These are phyloP conservation scores for Diaporthe vaccinii DNA, from an alignment of 2,329 filamentous ascomycete species.

Conservation along the genomic window DNA sequence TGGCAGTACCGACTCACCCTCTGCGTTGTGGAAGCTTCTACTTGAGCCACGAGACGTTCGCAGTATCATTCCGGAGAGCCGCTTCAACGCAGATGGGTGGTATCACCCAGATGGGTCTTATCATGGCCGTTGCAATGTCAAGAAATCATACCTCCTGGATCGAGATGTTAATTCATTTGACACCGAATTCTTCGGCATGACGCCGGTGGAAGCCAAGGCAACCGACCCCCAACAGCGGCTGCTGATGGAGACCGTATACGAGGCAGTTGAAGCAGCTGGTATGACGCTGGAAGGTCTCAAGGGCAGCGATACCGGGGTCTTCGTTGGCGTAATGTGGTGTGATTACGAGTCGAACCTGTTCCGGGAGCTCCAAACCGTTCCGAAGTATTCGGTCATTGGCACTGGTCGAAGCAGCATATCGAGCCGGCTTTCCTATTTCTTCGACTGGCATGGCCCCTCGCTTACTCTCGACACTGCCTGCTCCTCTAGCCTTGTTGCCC, in stretches of 20 bases:
- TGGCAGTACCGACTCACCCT: neutral
- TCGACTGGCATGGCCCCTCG: slow-evolving; percentile 55
- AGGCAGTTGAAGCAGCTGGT: slow-evolving; percentile 47
- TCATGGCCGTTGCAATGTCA: slow-evolving; percentile 46
- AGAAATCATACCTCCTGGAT: slow-evolving; percentile 44
- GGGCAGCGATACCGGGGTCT: slow-evolving; percentile 41
- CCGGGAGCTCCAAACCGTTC: slow-evolving; percentile 44
- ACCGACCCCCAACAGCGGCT: slow-evolving; percentile 56
- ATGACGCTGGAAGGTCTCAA: slow-evolving; percentile 21
- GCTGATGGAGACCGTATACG: slow-evolving; percentile 54
- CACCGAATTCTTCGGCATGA: slow-evolving; percentile 54
- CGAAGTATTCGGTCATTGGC: slow-evolving; percentile 44
- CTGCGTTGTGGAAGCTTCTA: slow-evolving; percentile 29
- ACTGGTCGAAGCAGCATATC: slow-evolving; percentile 47
- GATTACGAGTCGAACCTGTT: slow-evolving; percentile 44
- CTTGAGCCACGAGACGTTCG: slow-evolving; percentile 23
- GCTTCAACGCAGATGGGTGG: slow-evolving; percentile 42
- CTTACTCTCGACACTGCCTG: slow-evolving; percentile 61
- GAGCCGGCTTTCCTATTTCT: slow-evolving; percentile 56
- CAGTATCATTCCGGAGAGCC: slow-evolving; percentile 12
- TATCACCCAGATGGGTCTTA: slow-evolving; percentile 42
- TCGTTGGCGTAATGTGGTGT: slow-evolving; percentile 44
- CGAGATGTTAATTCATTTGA: slow-evolving; percentile 49
- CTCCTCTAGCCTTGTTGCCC: slow-evolving; percentile 54
- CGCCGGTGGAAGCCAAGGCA: slow-evolving; percentile 49